A percentile compares a stretch with the other conserved stretches of the same genome.
Evolutionary conservation across 352 stramenopile genomes (phyloP).

Genomic region (Phytophthora palmivora): DNA sequence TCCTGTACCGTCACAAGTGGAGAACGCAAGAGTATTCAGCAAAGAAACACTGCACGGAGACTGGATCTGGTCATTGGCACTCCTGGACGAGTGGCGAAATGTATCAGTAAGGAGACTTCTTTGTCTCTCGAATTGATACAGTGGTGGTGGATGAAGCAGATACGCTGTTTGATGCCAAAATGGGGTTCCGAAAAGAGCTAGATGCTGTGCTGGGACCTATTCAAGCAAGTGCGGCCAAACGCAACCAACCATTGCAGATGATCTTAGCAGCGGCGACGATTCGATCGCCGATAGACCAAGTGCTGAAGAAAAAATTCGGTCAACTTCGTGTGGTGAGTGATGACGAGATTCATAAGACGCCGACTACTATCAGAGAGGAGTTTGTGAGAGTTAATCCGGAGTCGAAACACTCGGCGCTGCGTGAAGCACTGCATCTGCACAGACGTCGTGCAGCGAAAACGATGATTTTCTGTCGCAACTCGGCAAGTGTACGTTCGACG

Average conservation of each 20-base stretch:
- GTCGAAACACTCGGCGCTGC: constrained; percentile 74
- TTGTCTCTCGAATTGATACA: constrained; percentile 74
- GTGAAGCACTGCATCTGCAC: constrained; percentile 58
- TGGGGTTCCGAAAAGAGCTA: constrained; percentile 80
- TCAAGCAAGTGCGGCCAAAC: constrained; percentile 70
- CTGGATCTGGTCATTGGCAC: constrained; percentile 83
- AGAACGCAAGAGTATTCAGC: constrained; percentile 74
- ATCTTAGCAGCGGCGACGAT: constrained; percentile 80
- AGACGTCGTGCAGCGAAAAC: constrained; percentile 54
- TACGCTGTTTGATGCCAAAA: constrained; percentile 83
- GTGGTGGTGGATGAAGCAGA: constrained; percentile 85
- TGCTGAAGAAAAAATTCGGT: constrained; percentile 76
- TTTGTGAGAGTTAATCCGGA: constrained; percentile 72
- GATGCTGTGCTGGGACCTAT: constrained; percentile 74
- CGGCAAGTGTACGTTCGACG: constrained; percentile 73
- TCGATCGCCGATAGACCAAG: constrained; percentile 69
- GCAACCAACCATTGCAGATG: constrained; percentile 61
- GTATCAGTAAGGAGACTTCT: constrained; percentile 76
- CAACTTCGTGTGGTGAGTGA: constrained; percentile 70
- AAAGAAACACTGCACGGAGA: constrained; percentile 49
- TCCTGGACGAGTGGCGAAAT: constrained; percentile 75
- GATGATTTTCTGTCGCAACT: constrained; percentile 83
- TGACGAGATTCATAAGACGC: constrained; percentile 75
- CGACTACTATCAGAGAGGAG: constrained; percentile 60
- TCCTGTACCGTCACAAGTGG: constrained; percentile 69